phyloP scores from a whole-genome alignment of 306 rosid species.

The Benincasa hispida region DNA sequence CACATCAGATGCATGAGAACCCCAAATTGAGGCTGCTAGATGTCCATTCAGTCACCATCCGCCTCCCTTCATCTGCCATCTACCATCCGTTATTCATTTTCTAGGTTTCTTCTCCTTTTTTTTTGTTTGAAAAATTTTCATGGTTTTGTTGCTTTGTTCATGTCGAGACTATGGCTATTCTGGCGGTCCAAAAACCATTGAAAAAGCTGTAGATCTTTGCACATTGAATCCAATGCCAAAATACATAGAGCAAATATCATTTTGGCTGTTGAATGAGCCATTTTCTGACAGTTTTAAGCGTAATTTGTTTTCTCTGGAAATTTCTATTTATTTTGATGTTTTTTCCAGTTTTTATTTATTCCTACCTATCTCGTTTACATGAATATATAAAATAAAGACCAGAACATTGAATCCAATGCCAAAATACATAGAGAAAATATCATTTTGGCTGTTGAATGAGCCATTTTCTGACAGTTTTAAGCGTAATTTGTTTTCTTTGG shows the following conservation, averaged over 20 bases:
- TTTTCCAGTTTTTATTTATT: neutral
- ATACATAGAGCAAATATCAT: constrained; percentile 88
- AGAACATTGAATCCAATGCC: constrained; percentile 92
- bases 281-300: constrained; percentile 53
- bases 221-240: constrained; percentile 96
- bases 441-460: constrained; percentile 88
- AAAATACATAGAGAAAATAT: constrained; percentile 85
- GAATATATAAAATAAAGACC: constrained; percentile 57
- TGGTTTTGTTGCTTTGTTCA: no score
- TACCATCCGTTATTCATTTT: no score
- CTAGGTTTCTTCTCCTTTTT: no score
- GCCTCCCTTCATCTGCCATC: no score
- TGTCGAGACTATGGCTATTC: no score
- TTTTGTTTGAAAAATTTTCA: no score
- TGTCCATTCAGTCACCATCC: no score
- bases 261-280: constrained; percentile 84
- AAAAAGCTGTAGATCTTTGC: constrained; percentile 87
- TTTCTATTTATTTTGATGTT: constrained; percentile 1
- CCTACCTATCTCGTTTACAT: constrained; percentile 15
- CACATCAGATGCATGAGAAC: no score
- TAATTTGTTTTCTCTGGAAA: constrained; percentile 11
- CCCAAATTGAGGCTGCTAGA: no score
- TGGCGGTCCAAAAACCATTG: no score
- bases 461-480: constrained; percentile 48
- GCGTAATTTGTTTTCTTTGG: constrained; percentile 21